These are phyloP conservation scores for Leptographium galeiforme DNA, from an alignment of 2,329 filamentous ascomycete genomes.

Conservation along the genomic window DNA sequence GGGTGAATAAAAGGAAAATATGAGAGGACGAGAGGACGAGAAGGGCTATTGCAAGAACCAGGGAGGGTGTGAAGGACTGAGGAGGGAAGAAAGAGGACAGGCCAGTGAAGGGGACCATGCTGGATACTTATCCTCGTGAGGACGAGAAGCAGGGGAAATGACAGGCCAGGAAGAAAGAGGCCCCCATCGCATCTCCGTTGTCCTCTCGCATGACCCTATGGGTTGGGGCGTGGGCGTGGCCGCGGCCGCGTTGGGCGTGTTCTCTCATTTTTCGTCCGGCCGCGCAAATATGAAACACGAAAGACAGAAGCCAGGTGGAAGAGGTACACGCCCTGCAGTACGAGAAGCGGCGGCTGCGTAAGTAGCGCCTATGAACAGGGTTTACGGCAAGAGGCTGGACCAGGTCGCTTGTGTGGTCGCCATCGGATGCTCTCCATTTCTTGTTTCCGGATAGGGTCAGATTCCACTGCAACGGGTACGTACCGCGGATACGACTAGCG, in stretches of 20 bases:
- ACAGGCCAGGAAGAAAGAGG: slow-evolving; percentile 6
- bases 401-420: not conserved
- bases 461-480: not conserved
- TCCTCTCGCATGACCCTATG: not conserved
- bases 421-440: not conserved
- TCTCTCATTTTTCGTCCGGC: not conserved
- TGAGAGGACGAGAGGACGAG: slow-evolving; percentile 2
- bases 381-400: not conserved
- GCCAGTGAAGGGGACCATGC: slow-evolving; percentile 1
- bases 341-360: not conserved
- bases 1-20: not conserved
- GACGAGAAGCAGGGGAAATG: slow-evolving; percentile 4
- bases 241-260: slow-evolving; percentile 6
- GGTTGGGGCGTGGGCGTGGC: slow-evolving; percentile 1
- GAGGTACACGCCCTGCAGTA: not conserved
- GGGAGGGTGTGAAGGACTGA: not conserved
- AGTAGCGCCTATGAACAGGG: not conserved
- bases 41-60: not conserved
- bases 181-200: not conserved
- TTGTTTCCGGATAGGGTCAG: not conserved
- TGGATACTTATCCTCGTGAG: slow-evolving; percentile 12
- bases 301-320: not conserved
- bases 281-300: slow-evolving; percentile 5
- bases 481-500: not conserved
- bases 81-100: not conserved